Base-by-base conservation (phyloP, 169 alveolate genomes). In the Plasmodium coatneyi region DNA sequence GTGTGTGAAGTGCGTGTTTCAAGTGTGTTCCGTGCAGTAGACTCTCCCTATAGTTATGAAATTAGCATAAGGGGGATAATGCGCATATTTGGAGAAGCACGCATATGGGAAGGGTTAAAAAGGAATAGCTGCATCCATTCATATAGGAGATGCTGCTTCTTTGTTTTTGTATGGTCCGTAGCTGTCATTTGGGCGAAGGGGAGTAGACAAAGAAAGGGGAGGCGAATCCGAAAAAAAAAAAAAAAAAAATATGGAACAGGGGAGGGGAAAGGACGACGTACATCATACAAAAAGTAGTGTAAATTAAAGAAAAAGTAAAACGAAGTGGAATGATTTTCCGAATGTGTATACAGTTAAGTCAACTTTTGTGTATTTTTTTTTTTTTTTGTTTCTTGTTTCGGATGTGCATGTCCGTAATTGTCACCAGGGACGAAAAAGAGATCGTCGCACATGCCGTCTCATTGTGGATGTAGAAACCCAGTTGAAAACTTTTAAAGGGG, bases 231-330 rank as follows among this genome's bases (percentile, higher is more conserved):
- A 39, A 39, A 39, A 78, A 30, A 78, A 78, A 78, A 78, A 78
- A 78, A 78, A 78, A 78, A 78, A 78, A 78, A 78, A 41, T 41
- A 78, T 41, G 52, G 32, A 14, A 41, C 14, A 39, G 71, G 32
- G 70, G 12, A 41, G 43, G 30, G 84, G 14, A 41, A 28, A 60
- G 54, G 34, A 28, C 56, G 32, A 78, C 14, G 34, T 71, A 14
- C 7, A 78, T 16, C n/a, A 41, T 16, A 6, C 0, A 41, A 10
- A 32, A 39, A 34, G 52, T 39, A 78, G 52, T 36, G 43, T n/a
- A 5, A 72, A 72, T 46, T 46, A 72, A 49, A 0, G 52, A 16
- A 43, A 1, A 3, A 22, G 56, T 41, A 25, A 41, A 32, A 43
- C 5, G 32, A 16, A 28, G 46, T 19, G 71, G 34, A 22, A 46